Conservation (phyloP, 306 rosid genomes). For the Comarum palustre region DNA sequence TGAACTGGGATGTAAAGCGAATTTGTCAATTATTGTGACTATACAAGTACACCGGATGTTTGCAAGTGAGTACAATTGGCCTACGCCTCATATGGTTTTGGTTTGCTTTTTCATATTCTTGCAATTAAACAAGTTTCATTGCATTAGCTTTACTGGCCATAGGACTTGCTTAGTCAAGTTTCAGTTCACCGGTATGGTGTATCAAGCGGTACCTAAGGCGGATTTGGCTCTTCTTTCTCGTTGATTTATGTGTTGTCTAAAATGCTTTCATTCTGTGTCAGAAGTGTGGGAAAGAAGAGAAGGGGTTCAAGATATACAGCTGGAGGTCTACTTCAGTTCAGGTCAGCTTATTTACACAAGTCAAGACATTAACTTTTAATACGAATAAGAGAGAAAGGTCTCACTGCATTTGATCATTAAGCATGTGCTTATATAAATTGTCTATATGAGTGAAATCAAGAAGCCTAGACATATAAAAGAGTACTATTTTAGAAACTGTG, state of each 20-base stretch:
- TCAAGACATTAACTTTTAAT: too few species aligned
- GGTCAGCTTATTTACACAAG: constrained; percentile 13
- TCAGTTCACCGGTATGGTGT: not conserved
- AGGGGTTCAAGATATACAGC: constrained; percentile 20
- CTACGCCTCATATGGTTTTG: not conserved
- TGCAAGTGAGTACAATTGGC: constrained; percentile 11
- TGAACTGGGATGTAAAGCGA: not conserved
- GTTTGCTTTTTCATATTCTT: not conserved
- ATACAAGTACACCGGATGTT: not conserved
- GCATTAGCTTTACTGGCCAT: not conserved
- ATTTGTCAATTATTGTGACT: not conserved
- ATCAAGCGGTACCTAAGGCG: not conserved
- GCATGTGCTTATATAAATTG: not conserved
- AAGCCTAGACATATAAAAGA: not conserved
- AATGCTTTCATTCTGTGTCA: not conserved
- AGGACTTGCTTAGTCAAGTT: not conserved
- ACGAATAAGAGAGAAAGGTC: not conserved
- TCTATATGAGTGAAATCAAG: not conserved
- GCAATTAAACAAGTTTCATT: not conserved
- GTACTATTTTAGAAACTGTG: not conserved
- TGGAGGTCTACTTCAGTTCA: constrained; percentile 32
- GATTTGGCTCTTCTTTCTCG: not conserved
- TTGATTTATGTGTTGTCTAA: not conserved
- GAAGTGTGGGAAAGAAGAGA: constrained; percentile 28
- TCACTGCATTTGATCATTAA: not conserved